phyloP scores from a whole-genome alignment of 2,329 filamentous ascomycete genomes.

The Neofusicoccum cordaticola region DNA sequence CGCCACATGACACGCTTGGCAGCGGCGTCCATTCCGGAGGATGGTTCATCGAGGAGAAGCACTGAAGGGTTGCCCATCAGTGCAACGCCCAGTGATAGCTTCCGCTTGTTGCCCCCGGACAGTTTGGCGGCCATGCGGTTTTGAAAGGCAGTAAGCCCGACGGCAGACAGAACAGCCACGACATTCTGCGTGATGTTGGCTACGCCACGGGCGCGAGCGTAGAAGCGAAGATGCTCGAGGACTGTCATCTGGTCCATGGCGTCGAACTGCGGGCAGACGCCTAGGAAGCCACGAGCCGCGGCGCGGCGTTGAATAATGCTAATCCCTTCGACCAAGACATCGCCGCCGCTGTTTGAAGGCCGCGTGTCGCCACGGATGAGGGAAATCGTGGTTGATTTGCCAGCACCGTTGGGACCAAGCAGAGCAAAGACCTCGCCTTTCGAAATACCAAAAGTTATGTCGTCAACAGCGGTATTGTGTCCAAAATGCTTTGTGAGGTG shows the following conservation, averaged over 20 bases:
- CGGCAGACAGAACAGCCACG: constrained; percentile 71
- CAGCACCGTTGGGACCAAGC: constrained; percentile 85
- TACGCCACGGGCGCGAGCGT: constrained; percentile 79
- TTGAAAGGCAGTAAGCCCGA: constrained; percentile 70
- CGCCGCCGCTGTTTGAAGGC: constrained; percentile 67
- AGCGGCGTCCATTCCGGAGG: constrained; percentile 83
- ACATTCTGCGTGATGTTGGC: constrained; percentile 75
- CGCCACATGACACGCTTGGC: constrained; percentile 93
- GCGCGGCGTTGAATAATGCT: constrained; percentile 72
- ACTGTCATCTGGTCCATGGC: constrained; percentile 92
- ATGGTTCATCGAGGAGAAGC: constrained; percentile 84
- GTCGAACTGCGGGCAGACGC: constrained; percentile 77
- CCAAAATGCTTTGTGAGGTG: constrained; percentile 80
- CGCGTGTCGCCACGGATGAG: constrained; percentile 85
- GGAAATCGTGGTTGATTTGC: constrained; percentile 86
- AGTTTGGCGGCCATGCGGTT: constrained; percentile 74
- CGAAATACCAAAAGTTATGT: constrained; percentile 78
- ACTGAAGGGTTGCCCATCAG: constrained; percentile 90
- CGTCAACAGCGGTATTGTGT: constrained; percentile 72
- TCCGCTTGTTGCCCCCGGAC: constrained; percentile 91
- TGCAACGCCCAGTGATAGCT: constrained; percentile 82
- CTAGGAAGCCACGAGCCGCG: constrained; percentile 70
- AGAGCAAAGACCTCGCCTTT: constrained; percentile 83
- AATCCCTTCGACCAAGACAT: constrained; percentile 75
- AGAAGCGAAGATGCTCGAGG: constrained; percentile 80